Percentiles rank a stretch among this genome's conserved stretches.
phyloP scores from a whole-genome alignment of 306 rosid species.

The Coriaria nepalensis region DNA sequence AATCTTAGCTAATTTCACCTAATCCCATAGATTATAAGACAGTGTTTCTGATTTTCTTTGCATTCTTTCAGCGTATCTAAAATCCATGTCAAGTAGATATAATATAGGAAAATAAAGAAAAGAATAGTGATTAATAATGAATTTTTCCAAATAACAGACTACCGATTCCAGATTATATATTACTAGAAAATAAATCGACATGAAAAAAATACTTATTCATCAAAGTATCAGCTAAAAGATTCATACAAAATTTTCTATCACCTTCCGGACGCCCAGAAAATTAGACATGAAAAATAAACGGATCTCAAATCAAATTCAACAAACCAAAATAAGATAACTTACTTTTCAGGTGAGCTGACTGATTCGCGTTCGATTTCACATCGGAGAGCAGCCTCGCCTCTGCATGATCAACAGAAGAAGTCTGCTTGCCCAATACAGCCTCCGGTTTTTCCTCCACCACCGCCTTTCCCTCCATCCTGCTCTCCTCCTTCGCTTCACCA shows the following conservation, averaged over 20 bases:
- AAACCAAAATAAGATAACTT: conserved; percentile 15
- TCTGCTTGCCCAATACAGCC: conserved; percentile 19
- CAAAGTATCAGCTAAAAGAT: no score
- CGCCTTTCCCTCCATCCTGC: conserved; percentile 26
- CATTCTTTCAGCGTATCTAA: no score
- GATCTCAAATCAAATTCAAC: neutral
- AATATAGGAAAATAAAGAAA: neutral
- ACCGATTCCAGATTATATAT: neutral
- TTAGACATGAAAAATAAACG: neutral
- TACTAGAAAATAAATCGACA: neutral
- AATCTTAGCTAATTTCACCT: no score
- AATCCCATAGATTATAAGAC: no score
- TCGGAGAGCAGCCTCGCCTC: conserved; percentile 12
- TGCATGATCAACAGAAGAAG: conserved; percentile 14
- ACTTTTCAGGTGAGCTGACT: conserved; percentile 32
- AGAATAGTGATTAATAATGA: neutral
- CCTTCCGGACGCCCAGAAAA: neutral
- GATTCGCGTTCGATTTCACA: conserved; percentile 23
- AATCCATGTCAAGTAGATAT: no score
- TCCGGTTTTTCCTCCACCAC: conserved; percentile 23
- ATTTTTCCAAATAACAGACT: no score
- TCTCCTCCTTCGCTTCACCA: conserved; percentile 23
- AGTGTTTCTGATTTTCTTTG: no score
- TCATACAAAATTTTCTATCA: no score
- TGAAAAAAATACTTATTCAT: neutral